Percentiles rank a stretch among this genome's conserved stretches.
phyloP scores from a whole-genome alignment of 495 filamentous ascomycete genomes.

The Parachaetomium inaequale region DNA sequence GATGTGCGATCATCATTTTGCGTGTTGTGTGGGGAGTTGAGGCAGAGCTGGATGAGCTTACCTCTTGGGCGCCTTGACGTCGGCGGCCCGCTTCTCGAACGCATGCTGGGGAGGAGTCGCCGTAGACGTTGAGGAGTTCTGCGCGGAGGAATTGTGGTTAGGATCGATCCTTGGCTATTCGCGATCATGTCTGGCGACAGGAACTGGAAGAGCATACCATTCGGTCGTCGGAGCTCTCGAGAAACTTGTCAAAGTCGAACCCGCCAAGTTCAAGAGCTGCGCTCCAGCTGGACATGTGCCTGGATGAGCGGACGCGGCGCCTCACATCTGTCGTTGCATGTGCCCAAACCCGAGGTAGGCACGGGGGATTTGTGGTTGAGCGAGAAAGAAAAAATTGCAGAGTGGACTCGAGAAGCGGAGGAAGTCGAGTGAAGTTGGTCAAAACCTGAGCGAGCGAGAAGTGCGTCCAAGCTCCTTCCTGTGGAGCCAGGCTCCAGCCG shows the following conservation, averaged over 20 bases:
- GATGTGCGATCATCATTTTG: constrained; percentile 82
- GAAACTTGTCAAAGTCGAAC: constrained; percentile 24
- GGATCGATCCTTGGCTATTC: neutral
- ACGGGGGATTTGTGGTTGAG: neutral
- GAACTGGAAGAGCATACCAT: constrained; percentile 26
- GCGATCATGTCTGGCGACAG: neutral
- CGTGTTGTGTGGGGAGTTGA: constrained; percentile 24
- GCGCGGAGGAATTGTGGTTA: constrained; percentile 18
- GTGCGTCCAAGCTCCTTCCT: constrained; percentile 19
- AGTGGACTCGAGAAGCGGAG: constrained; percentile 16
- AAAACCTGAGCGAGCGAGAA: constrained; percentile 9
- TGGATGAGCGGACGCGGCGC: constrained; percentile 4
- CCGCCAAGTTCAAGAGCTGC: constrained; percentile 16
- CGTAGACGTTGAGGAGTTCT: constrained; percentile 65
- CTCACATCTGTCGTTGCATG: constrained; percentile 28
- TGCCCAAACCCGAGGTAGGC: constrained; percentile 10
- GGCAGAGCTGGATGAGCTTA: constrained; percentile 48
- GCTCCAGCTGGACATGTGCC: constrained; percentile 31
- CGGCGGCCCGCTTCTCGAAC: constrained; percentile 79
- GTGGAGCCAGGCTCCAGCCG: constrained; percentile 4
- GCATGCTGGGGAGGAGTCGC: constrained; percentile 62
- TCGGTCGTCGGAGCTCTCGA: constrained; percentile 21
- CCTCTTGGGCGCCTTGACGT: constrained; percentile 85
- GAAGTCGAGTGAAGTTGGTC: constrained; percentile 13
- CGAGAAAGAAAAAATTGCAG: neutral